Percentiles rank a stretch among this genome's conserved stretches.
phyloP scores from a whole-genome alignment of 441 rosid genomes.

The Eutrema salsugineum region DNA sequence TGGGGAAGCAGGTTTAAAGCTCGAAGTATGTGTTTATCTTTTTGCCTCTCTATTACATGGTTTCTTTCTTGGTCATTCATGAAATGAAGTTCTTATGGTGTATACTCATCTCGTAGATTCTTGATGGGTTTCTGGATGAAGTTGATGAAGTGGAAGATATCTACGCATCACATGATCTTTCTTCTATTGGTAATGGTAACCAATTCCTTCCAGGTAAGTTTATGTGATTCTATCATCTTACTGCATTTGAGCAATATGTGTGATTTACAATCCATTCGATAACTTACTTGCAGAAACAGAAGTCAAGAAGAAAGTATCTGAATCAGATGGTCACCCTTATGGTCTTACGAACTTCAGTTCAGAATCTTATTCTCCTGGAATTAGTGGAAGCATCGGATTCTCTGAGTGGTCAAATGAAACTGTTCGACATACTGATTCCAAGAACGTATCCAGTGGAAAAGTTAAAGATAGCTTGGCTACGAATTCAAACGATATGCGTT shows the following conservation, averaged over 20 bases:
- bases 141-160: slow-evolving; percentile 76
- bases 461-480: slow-evolving; percentile 12
- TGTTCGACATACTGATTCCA: slow-evolving; percentile 36
- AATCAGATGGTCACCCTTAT: slow-evolving; percentile 33
- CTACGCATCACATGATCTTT: slow-evolving; percentile 50
- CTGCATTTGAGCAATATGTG: not conserved
- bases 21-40: slow-evolving; percentile 55
- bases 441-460: slow-evolving; percentile 34
- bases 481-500: slow-evolving; percentile 22
- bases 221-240: not conserved
- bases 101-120: slow-evolving; percentile 51
- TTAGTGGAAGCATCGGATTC: slow-evolving; percentile 51
- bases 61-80: not conserved
- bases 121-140: slow-evolving; percentile 78
- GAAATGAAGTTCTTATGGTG: slow-evolving; percentile 7
- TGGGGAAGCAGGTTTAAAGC: slow-evolving; percentile 51
- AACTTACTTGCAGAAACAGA: slow-evolving; percentile 52
- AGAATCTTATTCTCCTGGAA: slow-evolving; percentile 70
- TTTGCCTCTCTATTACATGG: not conserved
- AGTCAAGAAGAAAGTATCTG: slow-evolving; percentile 46
- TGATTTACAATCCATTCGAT: not conserved
- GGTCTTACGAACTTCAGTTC: slow-evolving; percentile 44
- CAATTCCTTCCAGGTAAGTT: slow-evolving; percentile 52
- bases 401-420: slow-evolving; percentile 52
- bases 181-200: slow-evolving; percentile 50